Evolutionary conservation across 2,329 filamentous ascomycete species (phyloP).

Genomic region (Aspergillus sclerotialis): DNA sequence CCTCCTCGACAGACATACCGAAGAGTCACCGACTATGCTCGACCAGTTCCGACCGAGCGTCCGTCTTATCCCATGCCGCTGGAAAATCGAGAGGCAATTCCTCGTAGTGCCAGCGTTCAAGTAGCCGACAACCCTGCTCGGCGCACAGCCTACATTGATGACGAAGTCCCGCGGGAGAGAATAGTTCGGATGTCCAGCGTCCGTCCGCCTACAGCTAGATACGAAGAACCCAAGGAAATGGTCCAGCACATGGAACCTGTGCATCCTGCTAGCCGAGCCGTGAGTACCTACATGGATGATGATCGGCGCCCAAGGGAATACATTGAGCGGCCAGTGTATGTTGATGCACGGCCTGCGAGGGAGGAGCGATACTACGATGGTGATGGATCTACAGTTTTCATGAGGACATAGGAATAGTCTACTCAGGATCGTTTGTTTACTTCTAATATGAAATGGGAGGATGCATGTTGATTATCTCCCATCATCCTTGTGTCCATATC

Average conservation of each 20-base stretch:
- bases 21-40: slow-evolving; percentile 31
- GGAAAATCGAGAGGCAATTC: slow-evolving; percentile 27
- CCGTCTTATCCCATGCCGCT: slow-evolving; percentile 24
- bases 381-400: slow-evolving; percentile 24
- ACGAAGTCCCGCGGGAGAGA: slow-evolving; percentile 54
- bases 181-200: slow-evolving; percentile 51
- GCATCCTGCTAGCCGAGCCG: slow-evolving; percentile 35
- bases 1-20: slow-evolving; percentile 35
- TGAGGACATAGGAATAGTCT: slow-evolving; percentile 24
- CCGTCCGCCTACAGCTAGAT: slow-evolving; percentile 44
- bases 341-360: slow-evolving; percentile 27
- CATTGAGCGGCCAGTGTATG: slow-evolving; percentile 35
- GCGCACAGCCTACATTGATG: slow-evolving; percentile 50
- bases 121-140: slow-evolving; percentile 34
- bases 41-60: slow-evolving; percentile 22
- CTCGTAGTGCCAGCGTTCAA: slow-evolving; percentile 35
- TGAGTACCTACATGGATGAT: slow-evolving; percentile 38
- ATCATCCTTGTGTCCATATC: no score
- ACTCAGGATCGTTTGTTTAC: slow-evolving; percentile 16
- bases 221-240: slow-evolving; percentile 35
- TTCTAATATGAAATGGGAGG: neutral
- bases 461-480: no score
- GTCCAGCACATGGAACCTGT: slow-evolving; percentile 37
- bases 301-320: slow-evolving; percentile 43
- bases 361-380: slow-evolving; percentile 33